phyloP scores from a whole-genome alignment of 345 rosid genomes.

The Physaria fendleri region DNA sequence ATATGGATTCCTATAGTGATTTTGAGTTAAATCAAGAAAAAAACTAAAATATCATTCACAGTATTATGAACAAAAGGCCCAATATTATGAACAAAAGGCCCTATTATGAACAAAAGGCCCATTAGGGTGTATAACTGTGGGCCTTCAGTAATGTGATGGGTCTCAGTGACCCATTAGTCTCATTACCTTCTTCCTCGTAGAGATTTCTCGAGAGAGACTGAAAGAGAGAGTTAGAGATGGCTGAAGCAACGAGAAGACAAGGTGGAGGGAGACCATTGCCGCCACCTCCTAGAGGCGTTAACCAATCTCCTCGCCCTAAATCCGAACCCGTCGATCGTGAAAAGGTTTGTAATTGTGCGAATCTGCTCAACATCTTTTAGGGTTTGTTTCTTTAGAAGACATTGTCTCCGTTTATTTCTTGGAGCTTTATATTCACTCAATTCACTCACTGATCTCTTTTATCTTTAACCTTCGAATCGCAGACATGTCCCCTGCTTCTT shows the following conservation, averaged over 20 bases:
- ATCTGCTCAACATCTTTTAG: not conserved
- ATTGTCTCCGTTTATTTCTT: too few relatives aligned
- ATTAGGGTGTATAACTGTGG: not conserved
- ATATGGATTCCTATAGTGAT: not conserved
- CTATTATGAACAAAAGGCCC: too few relatives aligned
- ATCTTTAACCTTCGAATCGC: conserved; percentile 18
- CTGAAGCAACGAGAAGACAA: conserved; percentile 52
- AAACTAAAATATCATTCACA: too few relatives aligned
- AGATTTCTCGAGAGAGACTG: not conserved
- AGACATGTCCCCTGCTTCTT: conserved; percentile 93
- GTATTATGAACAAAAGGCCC: too few relatives aligned
- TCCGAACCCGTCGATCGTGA: conserved; percentile 77
- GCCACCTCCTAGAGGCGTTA: conserved; percentile 51
- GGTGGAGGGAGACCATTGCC: conserved; percentile 58
- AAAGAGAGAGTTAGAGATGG: conserved; percentile 35
- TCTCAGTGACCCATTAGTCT: not conserved
- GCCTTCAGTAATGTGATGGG: not conserved
- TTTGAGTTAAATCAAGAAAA: too few relatives aligned
- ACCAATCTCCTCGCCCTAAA: conserved; percentile 52
- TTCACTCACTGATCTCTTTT: not conserved
- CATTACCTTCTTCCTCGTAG: conserved; percentile 3
- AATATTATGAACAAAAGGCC: too few relatives aligned
- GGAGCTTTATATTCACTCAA: not conserved
- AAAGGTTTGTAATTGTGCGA: conserved; percentile 39
- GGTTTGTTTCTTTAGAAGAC: not conserved